Conservation (phyloP, 1,284 basidiomycete species). For the Irpex sp. region DNA sequence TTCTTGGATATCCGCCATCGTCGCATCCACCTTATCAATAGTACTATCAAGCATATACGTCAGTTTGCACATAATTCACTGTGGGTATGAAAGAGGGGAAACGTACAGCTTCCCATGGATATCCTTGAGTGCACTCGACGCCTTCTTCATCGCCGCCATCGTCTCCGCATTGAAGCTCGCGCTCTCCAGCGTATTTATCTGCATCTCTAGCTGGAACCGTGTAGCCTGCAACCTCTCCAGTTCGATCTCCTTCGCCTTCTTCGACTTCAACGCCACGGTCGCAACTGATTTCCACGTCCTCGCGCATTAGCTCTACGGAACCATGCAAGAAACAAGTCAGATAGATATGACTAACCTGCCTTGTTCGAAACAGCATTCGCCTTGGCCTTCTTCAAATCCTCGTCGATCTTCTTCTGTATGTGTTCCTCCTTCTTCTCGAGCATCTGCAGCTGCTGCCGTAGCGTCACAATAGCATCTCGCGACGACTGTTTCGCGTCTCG, state of each 20-base stretch:
- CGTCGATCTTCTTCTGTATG: slow-evolving; percentile 95
- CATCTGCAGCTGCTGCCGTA: slow-evolving; percentile 89
- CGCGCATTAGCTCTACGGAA: neutral
- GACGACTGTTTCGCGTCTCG: slow-evolving; percentile 79
- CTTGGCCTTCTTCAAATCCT: slow-evolving; percentile 90
- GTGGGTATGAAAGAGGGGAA: slow-evolving; percentile 4
- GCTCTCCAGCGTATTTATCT: slow-evolving; percentile 96
- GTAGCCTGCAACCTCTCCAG: slow-evolving; percentile 86
- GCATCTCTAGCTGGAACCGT: slow-evolving; percentile 92
- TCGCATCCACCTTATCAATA: slow-evolving; percentile 89
- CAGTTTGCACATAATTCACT: neutral
- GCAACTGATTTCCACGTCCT: slow-evolving; percentile 53
- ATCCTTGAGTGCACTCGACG: slow-evolving; percentile 84
- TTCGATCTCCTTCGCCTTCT: slow-evolving; percentile 90
- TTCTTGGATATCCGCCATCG: slow-evolving; percentile 89
- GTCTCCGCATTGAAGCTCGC: slow-evolving; percentile 99
- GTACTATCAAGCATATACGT: slow-evolving; percentile 48
- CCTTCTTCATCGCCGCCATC: slow-evolving; percentile 97
- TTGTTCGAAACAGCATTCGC: slow-evolving; percentile 95
- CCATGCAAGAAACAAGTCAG: neutral
- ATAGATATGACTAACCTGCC: slow-evolving; percentile 58
- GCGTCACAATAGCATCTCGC: slow-evolving; percentile 82
- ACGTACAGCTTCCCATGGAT: slow-evolving; percentile 93
- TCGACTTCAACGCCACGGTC: slow-evolving; percentile 89
- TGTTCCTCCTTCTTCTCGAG: slow-evolving; percentile 99